A percentile compares a stretch with the other conserved stretches of the same genome.
These are phyloP conservation scores for Capronia coronata DNA, from an alignment of 2,329 filamentous ascomycete genomes.

Conservation along the genomic window DNA sequence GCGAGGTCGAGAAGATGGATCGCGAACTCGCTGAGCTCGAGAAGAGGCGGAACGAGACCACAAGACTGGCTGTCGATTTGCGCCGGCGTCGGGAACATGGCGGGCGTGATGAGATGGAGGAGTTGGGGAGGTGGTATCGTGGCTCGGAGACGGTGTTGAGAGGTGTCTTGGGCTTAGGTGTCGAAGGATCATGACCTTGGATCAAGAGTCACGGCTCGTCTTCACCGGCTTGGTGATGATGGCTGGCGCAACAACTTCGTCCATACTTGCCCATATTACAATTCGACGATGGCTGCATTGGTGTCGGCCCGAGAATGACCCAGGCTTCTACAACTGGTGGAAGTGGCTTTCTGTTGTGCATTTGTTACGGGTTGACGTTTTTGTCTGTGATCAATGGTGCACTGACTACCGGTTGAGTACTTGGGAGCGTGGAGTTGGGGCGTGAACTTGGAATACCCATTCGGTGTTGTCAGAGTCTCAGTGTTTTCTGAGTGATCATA, in stretches of 20 bases:
- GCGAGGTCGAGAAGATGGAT: conserved; percentile 42
- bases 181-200: not conserved
- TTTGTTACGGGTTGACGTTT: too few species aligned
- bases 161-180: conserved; percentile 31
- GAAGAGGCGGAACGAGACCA: conserved; percentile 41
- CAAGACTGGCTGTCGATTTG: conserved; percentile 43
- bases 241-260: too few species aligned
- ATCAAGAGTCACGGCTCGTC: not conserved
- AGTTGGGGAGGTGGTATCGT: conserved; percentile 43
- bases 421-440: not conserved
- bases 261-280: too few species aligned
- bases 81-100: conserved; percentile 40
- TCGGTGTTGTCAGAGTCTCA: not conserved
- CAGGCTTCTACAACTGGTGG: too few species aligned
- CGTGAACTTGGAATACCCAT: too few species aligned
- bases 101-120: conserved; percentile 42
- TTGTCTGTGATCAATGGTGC: too few species aligned
- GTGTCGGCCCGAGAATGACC: too few species aligned
- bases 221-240: too few species aligned
- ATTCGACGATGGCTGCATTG: too few species aligned
- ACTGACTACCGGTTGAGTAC: too few species aligned
- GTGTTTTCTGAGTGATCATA: not conserved
- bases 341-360: too few species aligned
- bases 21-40: conserved; percentile 39
- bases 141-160: conserved; percentile 39